Base-by-base conservation (phyloP, 352 stramenopile genomes). In the Globisporangium nagaii region DNA sequence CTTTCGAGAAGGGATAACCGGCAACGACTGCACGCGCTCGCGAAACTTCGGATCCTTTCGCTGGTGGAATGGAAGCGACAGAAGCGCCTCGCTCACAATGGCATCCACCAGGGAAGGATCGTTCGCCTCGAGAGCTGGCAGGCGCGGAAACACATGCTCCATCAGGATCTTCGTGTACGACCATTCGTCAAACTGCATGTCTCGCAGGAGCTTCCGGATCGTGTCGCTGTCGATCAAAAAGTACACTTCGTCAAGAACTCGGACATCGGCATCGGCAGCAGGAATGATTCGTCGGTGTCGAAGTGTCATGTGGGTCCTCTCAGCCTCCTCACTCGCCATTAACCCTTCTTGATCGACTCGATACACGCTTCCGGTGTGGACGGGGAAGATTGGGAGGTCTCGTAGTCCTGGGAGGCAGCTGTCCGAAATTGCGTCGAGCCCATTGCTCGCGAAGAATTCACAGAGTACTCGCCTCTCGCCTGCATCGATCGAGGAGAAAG, bases 1-100 rank as follows among this genome's bases (percentile, higher is more conserved):
- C 53, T 80, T 84, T 24, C 64, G 63, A 2, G 80, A 89, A 37
- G 81, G 78, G 56, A 93, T 67, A 10, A 89, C 60, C 17, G 59
- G 51, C 25, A 68, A 37, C 3, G 47, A 69, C 51, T 62, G 68
- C 10, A 93, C 19, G 28, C 57, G n/a, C 17, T 76, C 54, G 22
- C 76, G 76, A 46, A 90, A 90, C 5, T 54, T 59, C 10, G 63
- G 9, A 30, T 90, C 58, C 27, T 73, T 71, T 32, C 64, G 68
- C 42, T 86, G 72, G 50, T 88, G 83, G 48, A 84, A 77, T 5
- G 72, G 50, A 15, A 81, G 58, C 5, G 69, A 62, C 17, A 79
- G 62, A 12, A 90, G 45, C 6, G 72, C 71, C 50, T 61, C 58
- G 4, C 76, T 53, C 17, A 90, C 45, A n/a, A 88, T 57, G 1